Evolutionary conservation across 2,329 filamentous ascomycete species (phyloP).

Genomic region (Nakataea oryzae): DNA sequence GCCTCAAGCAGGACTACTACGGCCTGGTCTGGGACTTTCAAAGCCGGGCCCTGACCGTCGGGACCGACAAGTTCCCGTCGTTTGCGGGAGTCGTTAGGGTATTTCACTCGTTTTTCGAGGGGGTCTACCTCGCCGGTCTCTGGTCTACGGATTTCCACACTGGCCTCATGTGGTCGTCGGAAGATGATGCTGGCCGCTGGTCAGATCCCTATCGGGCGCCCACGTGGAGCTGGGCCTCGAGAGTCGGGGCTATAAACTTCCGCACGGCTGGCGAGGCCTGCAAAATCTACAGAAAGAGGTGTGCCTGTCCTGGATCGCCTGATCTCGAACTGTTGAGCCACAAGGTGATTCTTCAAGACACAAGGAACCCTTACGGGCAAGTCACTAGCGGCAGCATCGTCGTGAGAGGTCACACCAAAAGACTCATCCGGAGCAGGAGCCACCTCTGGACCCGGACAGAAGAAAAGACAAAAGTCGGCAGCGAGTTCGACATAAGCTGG

Average conservation of each 20-base stretch:
- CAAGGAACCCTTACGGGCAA: not conserved
- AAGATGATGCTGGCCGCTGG: not conserved
- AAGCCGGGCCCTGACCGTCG: not conserved
- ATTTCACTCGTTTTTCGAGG: not conserved
- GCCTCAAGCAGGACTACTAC: not conserved
- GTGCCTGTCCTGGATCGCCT: not conserved
- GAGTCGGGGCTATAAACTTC: not conserved
- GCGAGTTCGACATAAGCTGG: too few species aligned
- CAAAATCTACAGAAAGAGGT: not conserved
- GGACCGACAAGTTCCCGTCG: not conserved
- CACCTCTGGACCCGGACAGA: too few species aligned
- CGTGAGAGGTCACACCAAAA: not conserved
- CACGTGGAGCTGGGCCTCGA: not conserved
- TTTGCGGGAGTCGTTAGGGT: not conserved
- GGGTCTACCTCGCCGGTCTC: not conserved
- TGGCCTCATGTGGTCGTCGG: not conserved
- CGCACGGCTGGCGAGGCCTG: not conserved
- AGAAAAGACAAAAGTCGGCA: too few species aligned
- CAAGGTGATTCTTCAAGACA: not conserved
- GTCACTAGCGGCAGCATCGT: not conserved
- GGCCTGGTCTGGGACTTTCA: not conserved
- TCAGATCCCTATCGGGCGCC: not conserved
- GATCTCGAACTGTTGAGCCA: not conserved
- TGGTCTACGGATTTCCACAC: not conserved
- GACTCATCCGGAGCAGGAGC: not conserved